Evolutionary conservation across 192 early-diverging fungal species (phyloP), one percentile per base, ranked within the genome.

Genomic region (Radiomyces spectabilis): DNA sequence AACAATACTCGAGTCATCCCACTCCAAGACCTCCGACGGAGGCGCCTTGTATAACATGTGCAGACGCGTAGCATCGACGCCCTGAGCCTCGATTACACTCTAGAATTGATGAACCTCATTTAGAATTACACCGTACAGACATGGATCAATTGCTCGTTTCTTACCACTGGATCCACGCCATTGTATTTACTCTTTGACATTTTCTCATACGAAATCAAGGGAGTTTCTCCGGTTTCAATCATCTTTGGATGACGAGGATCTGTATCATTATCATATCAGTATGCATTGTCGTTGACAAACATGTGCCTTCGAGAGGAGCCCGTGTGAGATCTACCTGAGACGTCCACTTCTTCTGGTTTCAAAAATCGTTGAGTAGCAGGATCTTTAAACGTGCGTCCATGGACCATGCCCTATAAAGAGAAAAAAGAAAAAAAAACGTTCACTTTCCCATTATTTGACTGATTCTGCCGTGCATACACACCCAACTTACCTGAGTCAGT

Each of bases 121-220:
- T 22, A 10, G 42, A 0, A 15, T 48, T 43, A n/a, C 32, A 31
- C 33, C 21, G 2, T 12, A 33, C 22, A 31, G 3, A 27, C 33
- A 32, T 15, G 25, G 25, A 13, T 19, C 4, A 31, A 8, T 51
- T 34, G 2, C 37, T 44, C n/a, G 24, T 53, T 19, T 57, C 64
- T 63, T 57, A 80, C 81, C 35, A 71, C 66, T 2, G 95, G 95
- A 56, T 94, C 86, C 4, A 94, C 83, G 33, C 95, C 95, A 53
- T 98, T 98, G 62, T 84, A 85, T 72, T 98, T 98, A 37, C 89
- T 92, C 66, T 95, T 98, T 55, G 88, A 91, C 95, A 98, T 98
- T 58, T 98, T 98, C 61, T 98, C 95, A 58, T 76, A 91, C 25
- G 83, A 74, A 21, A 80, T 62, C 4, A 64, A 51, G 0, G 88